Evolutionary conservation across 2,329 filamentous ascomycete genomes (phyloP), one percentile per base, ranked within the genome.

Genomic region (Aureobasidium sp.): DNA sequence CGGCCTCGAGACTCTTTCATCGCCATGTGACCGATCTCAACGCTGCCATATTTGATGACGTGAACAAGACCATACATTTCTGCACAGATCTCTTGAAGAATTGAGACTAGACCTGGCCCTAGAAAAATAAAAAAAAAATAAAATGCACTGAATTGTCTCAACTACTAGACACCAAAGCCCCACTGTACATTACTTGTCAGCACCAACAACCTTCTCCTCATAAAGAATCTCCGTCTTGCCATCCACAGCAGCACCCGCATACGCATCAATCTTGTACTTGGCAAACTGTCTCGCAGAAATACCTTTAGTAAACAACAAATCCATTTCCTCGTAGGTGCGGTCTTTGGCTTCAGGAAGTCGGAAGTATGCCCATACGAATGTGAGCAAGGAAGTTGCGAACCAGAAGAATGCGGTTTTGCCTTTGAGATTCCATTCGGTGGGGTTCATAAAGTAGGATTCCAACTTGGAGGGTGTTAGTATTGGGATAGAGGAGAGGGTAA

Each of bases 401-500:
- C 73, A 78, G 65, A 77, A 74, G 68, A 78, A 77, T 0, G 74
- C 76, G 23, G 77, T 70, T 62, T 77, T 77, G 42, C 75, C 75
- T 37, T 72, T 64, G 44, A 76, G 66, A 61, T 77, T 70, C 6
- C 69, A 75, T 58, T 76, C 66, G 55, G 76, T 75, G 0, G 75
- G 75, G 57, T 76, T 77, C 66, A 77, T 74, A 62, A 76, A 70
- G 61, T 77, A 77, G 3, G 74, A 74, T 34, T 76, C 42, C 6
- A 58, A 41, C 41, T 57, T 15, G n/a, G 13, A 1, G 13, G 23
- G 2, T 8, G 48, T 37, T 27, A 41, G 37, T 39, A n/a, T n/a
- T 26, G 27, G 17, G 12, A 9, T 6, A 3, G 12, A 17, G 9
- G 10, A 32, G 20, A 20, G 1, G 20, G 20, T 20, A 20, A 20